A percentile compares a stretch with the other conserved stretches of the same genome.
These are phyloP conservation scores for Fusarium buharicum DNA, from an alignment of 2,329 filamentous ascomycete genomes.

Conservation along the genomic window DNA sequence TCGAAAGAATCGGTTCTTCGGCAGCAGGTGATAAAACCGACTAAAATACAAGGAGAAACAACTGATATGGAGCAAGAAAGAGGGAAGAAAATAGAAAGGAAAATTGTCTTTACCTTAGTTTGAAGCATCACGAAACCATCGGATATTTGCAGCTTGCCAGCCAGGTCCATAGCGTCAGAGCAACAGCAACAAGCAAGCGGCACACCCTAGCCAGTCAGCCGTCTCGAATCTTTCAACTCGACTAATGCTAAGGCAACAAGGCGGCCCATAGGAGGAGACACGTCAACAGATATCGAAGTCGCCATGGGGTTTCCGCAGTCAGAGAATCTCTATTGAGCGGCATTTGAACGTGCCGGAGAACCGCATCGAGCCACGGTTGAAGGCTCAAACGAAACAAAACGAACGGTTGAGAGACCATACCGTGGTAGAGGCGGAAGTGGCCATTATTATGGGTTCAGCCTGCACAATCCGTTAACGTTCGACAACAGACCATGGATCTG, in stretches of 20 bases:
- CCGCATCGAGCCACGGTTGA: background rate
- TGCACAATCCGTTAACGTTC: background rate
- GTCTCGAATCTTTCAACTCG: background rate
- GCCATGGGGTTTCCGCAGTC: background rate
- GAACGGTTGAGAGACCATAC: background rate
- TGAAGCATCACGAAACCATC: background rate
- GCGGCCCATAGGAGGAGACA: background rate
- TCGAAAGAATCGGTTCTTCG: background rate
- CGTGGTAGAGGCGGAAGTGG: background rate
- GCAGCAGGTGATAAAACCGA: background rate
- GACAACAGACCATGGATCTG: background rate
- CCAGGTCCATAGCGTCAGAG: background rate
- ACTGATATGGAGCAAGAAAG: background rate
- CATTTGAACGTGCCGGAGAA: background rate
- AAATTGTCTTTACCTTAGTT: background rate
- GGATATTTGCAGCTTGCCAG: background rate
- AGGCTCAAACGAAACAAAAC: slow-evolving; percentile 1
- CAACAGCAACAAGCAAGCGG: no score
- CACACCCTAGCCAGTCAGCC: slow-evolving; percentile 1
- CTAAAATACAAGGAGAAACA: background rate
- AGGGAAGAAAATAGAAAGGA: slow-evolving; percentile 3
- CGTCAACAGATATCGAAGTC: slow-evolving; percentile 6
- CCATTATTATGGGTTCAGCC: background rate
- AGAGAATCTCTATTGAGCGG: background rate
- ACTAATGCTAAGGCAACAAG: background rate